A percentile compares a stretch with the other conserved stretches of the same genome.
Conservation (phyloP, 2,329 filamentous ascomycete species). For the Trichocomaceae sp. region DNA sequence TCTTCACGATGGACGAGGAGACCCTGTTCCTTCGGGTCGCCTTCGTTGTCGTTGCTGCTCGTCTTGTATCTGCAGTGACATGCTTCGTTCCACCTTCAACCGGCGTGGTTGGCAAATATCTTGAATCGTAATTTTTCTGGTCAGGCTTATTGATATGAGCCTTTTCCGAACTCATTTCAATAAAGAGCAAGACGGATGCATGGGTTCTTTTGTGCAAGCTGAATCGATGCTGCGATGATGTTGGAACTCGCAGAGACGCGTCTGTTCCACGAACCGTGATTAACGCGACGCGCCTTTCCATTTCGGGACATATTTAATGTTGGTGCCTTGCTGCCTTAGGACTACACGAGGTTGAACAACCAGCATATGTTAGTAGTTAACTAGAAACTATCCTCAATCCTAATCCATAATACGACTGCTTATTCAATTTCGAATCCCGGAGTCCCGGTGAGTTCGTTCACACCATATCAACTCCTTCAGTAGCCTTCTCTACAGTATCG, state of each 20-base stretch:
- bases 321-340: background rate
- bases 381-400: too few species aligned
- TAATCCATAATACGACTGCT: too few species aligned
- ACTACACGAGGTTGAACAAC: too few species aligned
- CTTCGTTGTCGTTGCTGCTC: slow-evolving; percentile 12
- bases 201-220: background rate
- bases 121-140: background rate
- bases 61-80: background rate
- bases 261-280: background rate
- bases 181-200: background rate
- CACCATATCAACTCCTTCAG: background rate
- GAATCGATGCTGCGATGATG: background rate
- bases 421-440: too few species aligned
- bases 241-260: slow-evolving; percentile 1
- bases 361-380: too few species aligned
- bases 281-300: background rate
- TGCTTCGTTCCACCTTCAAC: background rate
- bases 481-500: slow-evolving; percentile 1
- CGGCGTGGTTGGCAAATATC: slow-evolving; percentile 6
- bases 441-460: too few species aligned
- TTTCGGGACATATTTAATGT: slow-evolving; percentile 7
- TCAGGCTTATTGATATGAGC: background rate
- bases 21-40: slow-evolving; percentile 1
- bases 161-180: slow-evolving; percentile 9
- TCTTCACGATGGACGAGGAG: slow-evolving; percentile 15